Percentiles rank a stretch among this genome's conserved stretches.
These are phyloP conservation scores for Pyrenophora teres DNA, from an alignment of 2,329 filamentous ascomycete species.

Conservation along the genomic window DNA sequence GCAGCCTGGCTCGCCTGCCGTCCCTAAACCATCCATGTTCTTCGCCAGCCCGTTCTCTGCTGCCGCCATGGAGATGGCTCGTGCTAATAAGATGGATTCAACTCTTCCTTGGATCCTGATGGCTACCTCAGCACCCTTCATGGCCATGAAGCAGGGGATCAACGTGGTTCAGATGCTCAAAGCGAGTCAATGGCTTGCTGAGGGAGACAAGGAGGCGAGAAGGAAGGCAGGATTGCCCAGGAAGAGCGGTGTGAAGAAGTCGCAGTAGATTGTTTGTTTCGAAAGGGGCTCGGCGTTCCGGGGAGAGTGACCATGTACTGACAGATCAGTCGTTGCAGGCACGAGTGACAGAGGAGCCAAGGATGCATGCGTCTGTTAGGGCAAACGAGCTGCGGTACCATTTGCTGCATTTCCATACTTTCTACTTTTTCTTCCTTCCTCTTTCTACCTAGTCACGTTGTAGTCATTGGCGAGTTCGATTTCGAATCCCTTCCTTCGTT, in stretches of 20 bases:
- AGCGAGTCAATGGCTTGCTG: constrained; percentile 87
- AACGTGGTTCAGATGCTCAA: constrained; percentile 94
- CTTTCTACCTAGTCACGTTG: constrained; percentile 8
- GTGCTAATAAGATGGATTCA: constrained; percentile 77
- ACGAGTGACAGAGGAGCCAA: too few species aligned
- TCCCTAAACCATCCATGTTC: constrained; percentile 70
- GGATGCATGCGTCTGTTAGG: background rate
- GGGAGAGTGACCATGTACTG: background rate
- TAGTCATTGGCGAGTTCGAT: constrained; percentile 7
- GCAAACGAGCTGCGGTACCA: background rate
- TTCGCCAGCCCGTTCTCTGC: constrained; percentile 92
- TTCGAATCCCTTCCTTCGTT: background rate
- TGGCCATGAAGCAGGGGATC: constrained; percentile 90
- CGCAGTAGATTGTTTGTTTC: constrained; percentile 15
- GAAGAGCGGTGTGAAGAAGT: constrained; percentile 35
- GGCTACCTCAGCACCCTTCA: constrained; percentile 79
- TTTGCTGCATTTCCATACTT: background rate
- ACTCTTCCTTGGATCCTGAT: constrained; percentile 77
- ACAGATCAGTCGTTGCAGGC: background rate
- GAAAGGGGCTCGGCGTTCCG: background rate
- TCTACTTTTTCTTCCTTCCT: background rate
- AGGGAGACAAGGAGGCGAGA: constrained; percentile 78
- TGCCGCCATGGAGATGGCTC: constrained; percentile 86
- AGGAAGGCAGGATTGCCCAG: constrained; percentile 49
- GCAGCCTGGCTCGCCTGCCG: constrained; percentile 70